A percentile compares a stretch with the other conserved stretches of the same genome.
Evolutionary conservation across 768 basidiomycete genomes (phyloP).

Genomic region (Mycena metata): DNA sequence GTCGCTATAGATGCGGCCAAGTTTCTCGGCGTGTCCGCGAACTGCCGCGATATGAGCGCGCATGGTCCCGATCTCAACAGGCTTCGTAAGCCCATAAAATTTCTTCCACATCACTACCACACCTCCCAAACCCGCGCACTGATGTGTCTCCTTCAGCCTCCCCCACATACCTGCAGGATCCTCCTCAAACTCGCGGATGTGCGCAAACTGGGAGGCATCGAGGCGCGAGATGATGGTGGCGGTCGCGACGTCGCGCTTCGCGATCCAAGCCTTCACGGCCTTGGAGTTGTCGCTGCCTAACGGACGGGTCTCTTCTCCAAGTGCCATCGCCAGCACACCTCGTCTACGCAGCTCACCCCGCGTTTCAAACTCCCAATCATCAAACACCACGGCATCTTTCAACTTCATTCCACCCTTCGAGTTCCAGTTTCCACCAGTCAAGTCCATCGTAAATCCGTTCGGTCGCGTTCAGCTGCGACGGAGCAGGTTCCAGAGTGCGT

Average conservation of each 20-base stretch:
- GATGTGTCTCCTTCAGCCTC: constrained; percentile 14
- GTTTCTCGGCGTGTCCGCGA: constrained; percentile 20
- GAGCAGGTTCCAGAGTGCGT: too few species aligned
- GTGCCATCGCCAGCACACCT: constrained; percentile 1
- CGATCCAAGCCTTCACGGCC: constrained; percentile 28
- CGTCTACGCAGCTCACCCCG: not conserved
- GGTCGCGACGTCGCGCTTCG: constrained; percentile 21
- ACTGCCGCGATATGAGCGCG: constrained; percentile 25
- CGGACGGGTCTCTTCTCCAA: constrained; percentile 11
- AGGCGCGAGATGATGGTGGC: constrained; percentile 21
- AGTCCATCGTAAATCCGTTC: too few species aligned
- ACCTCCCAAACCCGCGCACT: constrained; percentile 17
- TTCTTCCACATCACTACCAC: constrained; percentile 15
- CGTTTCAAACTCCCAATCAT: constrained; percentile 25
- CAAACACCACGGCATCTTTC: not conserved
- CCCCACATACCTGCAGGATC: constrained; percentile 28
- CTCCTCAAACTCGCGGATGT: constrained; percentile 26
- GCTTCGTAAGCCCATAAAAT: constrained; percentile 17
- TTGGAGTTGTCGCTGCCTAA: constrained; percentile 5
- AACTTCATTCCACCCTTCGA: not conserved
- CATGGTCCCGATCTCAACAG: constrained; percentile 6
- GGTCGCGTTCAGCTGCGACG: too few species aligned
- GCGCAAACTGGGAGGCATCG: constrained; percentile 25
- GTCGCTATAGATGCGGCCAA: constrained; percentile 21
- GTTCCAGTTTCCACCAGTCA: too few species aligned